These are phyloP conservation scores for Trametes coccinea DNA, from an alignment of 768 basidiomycete species.

Conservation along the genomic window DNA sequence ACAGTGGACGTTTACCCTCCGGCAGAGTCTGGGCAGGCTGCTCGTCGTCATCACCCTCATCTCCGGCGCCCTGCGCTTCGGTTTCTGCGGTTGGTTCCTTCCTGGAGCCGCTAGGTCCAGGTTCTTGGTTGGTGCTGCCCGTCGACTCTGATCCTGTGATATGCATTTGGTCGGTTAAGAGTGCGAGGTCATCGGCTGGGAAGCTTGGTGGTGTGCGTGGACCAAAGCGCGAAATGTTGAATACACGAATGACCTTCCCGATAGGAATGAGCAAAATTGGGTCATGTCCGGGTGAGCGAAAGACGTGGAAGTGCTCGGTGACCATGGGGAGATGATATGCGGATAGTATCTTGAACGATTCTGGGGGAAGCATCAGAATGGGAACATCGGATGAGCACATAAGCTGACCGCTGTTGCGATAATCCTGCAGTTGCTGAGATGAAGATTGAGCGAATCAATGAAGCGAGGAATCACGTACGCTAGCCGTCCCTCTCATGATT, in stretches of 20 bases:
- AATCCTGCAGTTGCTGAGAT: constrained; percentile 50
- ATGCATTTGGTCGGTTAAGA: constrained; percentile 14
- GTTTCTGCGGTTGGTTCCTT: constrained; percentile 5
- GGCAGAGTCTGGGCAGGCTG: constrained; percentile 22
- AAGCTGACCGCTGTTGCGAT: constrained; percentile 68
- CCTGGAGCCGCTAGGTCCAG: background rate
- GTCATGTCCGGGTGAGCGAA: constrained; percentile 47
- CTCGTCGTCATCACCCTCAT: constrained; percentile 2
- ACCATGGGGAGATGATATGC: constrained; percentile 45
- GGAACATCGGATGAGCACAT: too few relatives aligned
- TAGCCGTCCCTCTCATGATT: constrained; percentile 57
- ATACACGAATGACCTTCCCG: constrained; percentile 41
- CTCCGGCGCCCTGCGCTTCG: background rate
- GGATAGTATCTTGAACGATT: constrained; percentile 66
- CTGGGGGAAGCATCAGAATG: constrained; percentile 36
- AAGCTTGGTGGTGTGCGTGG: constrained; percentile 46
- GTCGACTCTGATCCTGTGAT: background rate
- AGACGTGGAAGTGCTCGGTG: constrained; percentile 41
- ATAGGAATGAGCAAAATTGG: constrained; percentile 53
- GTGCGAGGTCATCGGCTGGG: constrained; percentile 34
- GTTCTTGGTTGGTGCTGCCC: background rate
- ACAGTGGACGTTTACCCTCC: background rate
- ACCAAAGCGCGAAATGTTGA: constrained; percentile 48
- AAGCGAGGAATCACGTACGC: constrained; percentile 43
- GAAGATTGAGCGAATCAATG: background rate